Evolutionary conservation across 2,329 filamentous ascomycete species (phyloP), one percentile per base, ranked within the genome.

Genomic region (Penicillium sp.): DNA sequence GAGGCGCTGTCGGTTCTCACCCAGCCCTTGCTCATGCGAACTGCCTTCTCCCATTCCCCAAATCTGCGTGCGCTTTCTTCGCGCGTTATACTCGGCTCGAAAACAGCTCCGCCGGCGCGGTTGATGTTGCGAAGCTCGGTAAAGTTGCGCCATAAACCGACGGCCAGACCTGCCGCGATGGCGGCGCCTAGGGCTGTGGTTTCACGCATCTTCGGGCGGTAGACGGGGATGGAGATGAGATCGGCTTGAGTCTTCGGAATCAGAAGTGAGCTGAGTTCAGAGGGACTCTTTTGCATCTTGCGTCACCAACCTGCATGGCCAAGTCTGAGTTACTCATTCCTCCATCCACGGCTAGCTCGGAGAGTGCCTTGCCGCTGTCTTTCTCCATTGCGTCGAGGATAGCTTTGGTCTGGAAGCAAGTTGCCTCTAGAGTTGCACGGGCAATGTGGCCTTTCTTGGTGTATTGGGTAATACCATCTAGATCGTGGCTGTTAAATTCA

Each of bases 351-450:
- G 86, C 84, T 29, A 95, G 75, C 50, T 83, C 79, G 42, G 80
- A 76, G 20, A 95, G 77, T 48, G 80, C 79, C 60, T 90, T 83
- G 23, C 83, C 82, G 37, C 84, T 89, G 68, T 94, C 89, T 54
- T 84, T 81, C 59, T 86, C 87, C 89, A 95, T 95, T 47, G 89
- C 87, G 59, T 93, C 84, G 16, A 95, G 78, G 56, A 95, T 94
- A 15, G 89, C 89, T 56, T 89, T 89, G 16, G 87, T 94, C 68
- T 95, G 89, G 74, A 87, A 94, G 71, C 89, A 94, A 25, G 87
- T 90, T 4, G 89, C 88, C 68, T 95, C 89, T 37, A 95, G 79
- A 0, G 89, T 94, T 23, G 89, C 89, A 45, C 89, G 83, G 30
- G 87, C 88, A 55, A 95, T 87, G 63, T 95, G 89, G 11, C 87